phyloP scores from a whole-genome alignment of 2,329 filamentous ascomycete genomes.

The Fusarium neocosmosporiellum region DNA sequence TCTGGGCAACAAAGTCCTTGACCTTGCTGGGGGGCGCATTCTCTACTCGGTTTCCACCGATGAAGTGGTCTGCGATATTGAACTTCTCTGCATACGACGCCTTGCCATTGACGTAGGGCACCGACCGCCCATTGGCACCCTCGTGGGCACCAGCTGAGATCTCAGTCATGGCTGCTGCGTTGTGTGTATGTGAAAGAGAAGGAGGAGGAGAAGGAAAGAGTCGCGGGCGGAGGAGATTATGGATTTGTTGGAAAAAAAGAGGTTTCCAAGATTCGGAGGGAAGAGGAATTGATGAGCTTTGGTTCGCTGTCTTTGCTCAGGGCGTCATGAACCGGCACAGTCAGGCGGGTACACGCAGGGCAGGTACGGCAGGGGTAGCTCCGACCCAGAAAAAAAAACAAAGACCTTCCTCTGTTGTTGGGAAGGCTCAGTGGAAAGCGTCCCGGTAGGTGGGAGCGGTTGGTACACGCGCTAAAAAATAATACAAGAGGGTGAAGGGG shows the following conservation, averaged over 20 bases:
- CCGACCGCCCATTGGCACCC: slow-evolving; percentile 59
- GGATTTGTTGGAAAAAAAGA: slow-evolving; percentile 28
- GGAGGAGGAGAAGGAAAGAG: slow-evolving; percentile 10
- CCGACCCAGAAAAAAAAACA: slow-evolving; percentile 38
- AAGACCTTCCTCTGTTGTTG: slow-evolving; percentile 30
- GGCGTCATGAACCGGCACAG: slow-evolving; percentile 43
- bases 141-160: slow-evolving; percentile 53
- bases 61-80: slow-evolving; percentile 91
- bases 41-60: slow-evolving; percentile 89
- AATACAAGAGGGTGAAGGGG: slow-evolving; percentile 41
- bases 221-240: slow-evolving; percentile 20
- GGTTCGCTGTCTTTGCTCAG: slow-evolving; percentile 36
- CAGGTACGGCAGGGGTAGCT: slow-evolving; percentile 42
- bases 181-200: slow-evolving; percentile 40
- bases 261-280: slow-evolving; percentile 12
- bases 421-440: slow-evolving; percentile 24
- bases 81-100: slow-evolving; percentile 82
- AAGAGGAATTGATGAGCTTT: slow-evolving; percentile 29
- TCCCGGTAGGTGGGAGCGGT: slow-evolving; percentile 16
- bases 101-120: slow-evolving; percentile 67
- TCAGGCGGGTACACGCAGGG: slow-evolving; percentile 30
- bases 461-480: slow-evolving; percentile 45
- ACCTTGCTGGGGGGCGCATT: slow-evolving; percentile 86
- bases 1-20: slow-evolving; percentile 92
- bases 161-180: slow-evolving; percentile 60